Percentiles rank a stretch among this genome's conserved stretches.
Evolutionary conservation across 2,329 filamentous ascomycete genomes (phyloP).

Genomic region (Pochonia chlamydosporia): DNA sequence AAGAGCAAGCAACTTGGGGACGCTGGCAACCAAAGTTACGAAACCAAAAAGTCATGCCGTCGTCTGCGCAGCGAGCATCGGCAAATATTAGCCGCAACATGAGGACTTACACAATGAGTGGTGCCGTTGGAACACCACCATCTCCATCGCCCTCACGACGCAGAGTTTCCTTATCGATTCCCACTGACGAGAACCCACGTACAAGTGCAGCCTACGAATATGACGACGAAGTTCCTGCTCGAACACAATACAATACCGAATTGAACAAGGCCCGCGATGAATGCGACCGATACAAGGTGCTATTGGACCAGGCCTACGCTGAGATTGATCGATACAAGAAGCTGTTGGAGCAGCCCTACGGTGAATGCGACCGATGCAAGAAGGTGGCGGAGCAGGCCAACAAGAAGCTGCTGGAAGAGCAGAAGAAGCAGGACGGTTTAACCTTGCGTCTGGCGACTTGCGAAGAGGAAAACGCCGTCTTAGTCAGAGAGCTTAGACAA

Average conservation of each 20-base stretch:
- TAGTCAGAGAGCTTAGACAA: neutral
- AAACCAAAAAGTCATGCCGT: constrained; percentile 9
- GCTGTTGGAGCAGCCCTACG: constrained; percentile 16
- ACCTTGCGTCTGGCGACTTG: too few relatives aligned
- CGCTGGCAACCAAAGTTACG: too few relatives aligned
- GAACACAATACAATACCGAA: constrained; percentile 15
- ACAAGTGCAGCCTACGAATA: constrained; percentile 10
- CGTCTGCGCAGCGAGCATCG: constrained; percentile 11
- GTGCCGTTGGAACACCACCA: too few relatives aligned
- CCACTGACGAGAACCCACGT: constrained; percentile 2
- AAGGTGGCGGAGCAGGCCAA: constrained; percentile 23
- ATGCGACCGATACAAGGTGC: constrained; percentile 18
- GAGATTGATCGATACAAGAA: constrained; percentile 16
- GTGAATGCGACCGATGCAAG: constrained; percentile 19
- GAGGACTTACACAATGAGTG: constrained; percentile 4
- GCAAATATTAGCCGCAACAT: constrained; percentile 14
- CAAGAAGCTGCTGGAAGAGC: constrained; percentile 23
- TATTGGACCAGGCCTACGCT: too few relatives aligned
- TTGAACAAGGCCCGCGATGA: constrained; percentile 18
- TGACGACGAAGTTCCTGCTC: constrained; percentile 13
- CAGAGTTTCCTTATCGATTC: neutral
- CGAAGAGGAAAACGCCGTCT: constrained; percentile 9
- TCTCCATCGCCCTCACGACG: constrained; percentile 5
- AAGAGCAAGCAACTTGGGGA: too few relatives aligned
- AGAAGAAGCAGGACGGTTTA: constrained; percentile 13